Conservation (phyloP, 495 filamentous ascomycete genomes). For the Aspergillus sclerotioniger region DNA sequence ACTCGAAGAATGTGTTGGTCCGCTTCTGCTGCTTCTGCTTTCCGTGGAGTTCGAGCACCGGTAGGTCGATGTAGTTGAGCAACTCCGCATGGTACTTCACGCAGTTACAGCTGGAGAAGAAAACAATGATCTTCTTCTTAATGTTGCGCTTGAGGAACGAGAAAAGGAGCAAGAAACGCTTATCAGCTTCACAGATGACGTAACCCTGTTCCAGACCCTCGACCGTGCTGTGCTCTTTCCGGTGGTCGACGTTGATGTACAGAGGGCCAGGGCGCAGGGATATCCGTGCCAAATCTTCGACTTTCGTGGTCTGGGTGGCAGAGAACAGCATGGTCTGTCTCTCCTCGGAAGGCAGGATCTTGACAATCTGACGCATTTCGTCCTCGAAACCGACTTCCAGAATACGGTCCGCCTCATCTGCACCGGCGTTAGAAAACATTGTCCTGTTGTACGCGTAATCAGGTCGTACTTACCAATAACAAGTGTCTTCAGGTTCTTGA, state of each 20-base stretch:
- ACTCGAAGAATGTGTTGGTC: constrained; percentile 97
- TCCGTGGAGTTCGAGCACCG: constrained; percentile 72
- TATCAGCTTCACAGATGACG: constrained; percentile 87
- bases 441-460: neutral
- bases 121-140: constrained; percentile 96
- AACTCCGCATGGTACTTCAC: constrained; percentile 95
- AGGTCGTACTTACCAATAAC: constrained; percentile 35
- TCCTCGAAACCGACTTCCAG: constrained; percentile 98
- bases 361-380: constrained; percentile 95
- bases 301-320: constrained; percentile 96
- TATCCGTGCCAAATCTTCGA: constrained; percentile 92
- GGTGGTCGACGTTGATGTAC: constrained; percentile 90
- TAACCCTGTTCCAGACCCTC: constrained; percentile 94
- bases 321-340: constrained; percentile 97
- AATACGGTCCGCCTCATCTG: constrained; percentile 89
- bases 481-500: constrained; percentile 86
- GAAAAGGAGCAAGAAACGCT: constrained; percentile 91
- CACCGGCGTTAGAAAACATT: constrained; percentile 26
- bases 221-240: constrained; percentile 79
- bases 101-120: constrained; percentile 89
- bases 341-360: constrained; percentile 85
- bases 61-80: constrained; percentile 93
- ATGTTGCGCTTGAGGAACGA: constrained; percentile 89
- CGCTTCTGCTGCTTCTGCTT: constrained; percentile 98
- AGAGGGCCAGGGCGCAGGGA: constrained; percentile 88